These are phyloP conservation scores for Caulochytrium protostelioides DNA, from an alignment of 371 early-diverging fungal species.

Conservation along the genomic window DNA sequence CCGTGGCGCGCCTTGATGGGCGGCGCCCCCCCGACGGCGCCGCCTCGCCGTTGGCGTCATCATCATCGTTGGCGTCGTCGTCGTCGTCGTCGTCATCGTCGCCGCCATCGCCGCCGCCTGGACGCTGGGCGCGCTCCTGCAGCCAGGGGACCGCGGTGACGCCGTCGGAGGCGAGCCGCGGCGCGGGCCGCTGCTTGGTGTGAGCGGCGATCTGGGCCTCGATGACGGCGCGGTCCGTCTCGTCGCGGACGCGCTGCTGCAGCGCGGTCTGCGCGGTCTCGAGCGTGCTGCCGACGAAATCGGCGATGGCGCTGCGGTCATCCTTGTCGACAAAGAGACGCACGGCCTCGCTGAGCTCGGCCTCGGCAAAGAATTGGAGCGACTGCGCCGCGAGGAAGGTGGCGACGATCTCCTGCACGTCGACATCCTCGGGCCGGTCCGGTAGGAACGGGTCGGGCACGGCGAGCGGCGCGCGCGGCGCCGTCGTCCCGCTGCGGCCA, in stretches of 20 bases:
- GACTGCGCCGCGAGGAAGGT: conserved; percentile 43
- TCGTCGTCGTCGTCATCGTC: too few relatives aligned
- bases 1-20: neutral
- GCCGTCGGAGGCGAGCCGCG: neutral
- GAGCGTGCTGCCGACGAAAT: conserved; percentile 7
- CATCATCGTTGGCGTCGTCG: too few relatives aligned
- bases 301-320: conserved; percentile 52
- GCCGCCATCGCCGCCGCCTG: neutral
- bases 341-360: conserved; percentile 55
- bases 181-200: neutral
- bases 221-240: neutral
- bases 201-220: too few relatives aligned
- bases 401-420: conserved; percentile 50
- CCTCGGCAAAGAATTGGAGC: conserved; percentile 50
- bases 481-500: too few relatives aligned
- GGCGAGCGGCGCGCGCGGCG: neutral
- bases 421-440: conserved; percentile 38
- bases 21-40: neutral
- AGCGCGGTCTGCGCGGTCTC: neutral
- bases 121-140: neutral
- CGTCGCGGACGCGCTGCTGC: neutral
- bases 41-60: too few relatives aligned
- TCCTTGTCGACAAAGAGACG: conserved; percentile 66
- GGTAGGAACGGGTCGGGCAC: conserved; percentile 17
- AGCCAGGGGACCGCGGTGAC: too few relatives aligned